Evolutionary conservation across 108 stramenopile species (phyloP).

Genomic region (Nannochloropsis gaditana): DNA sequence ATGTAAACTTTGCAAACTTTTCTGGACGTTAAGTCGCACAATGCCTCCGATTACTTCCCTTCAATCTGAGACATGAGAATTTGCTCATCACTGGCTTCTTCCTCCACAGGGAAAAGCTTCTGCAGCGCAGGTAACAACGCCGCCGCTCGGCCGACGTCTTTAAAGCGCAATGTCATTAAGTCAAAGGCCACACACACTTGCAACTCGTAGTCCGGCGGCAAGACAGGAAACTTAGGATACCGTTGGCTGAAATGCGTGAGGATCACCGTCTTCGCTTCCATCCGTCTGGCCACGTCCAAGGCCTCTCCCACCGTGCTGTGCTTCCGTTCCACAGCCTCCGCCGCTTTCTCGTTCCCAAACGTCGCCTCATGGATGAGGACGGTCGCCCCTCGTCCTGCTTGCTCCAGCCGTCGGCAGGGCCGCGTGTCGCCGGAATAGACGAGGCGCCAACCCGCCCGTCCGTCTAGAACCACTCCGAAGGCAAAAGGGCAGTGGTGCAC

Average conservation of each 20-base stretch:
- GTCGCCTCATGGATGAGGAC: slow-evolving; percentile 95
- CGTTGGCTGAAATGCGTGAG: slow-evolving; percentile 95
- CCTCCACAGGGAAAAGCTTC: neutral
- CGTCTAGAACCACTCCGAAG: slow-evolving; percentile 63
- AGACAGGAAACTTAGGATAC: slow-evolving; percentile 78
- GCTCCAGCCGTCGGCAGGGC: slow-evolving; percentile 69
- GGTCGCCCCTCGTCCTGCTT: slow-evolving; percentile 62
- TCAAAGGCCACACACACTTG: slow-evolving; percentile 43
- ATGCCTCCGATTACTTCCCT: too few species aligned
- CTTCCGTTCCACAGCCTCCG: slow-evolving; percentile 77
- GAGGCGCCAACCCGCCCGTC: slow-evolving; percentile 68
- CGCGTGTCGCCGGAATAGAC: slow-evolving; percentile 91
- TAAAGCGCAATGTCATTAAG: slow-evolving; percentile 25
- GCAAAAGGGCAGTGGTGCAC: slow-evolving; percentile 68
- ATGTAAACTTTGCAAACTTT: too few species aligned
- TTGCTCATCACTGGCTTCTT: neutral
- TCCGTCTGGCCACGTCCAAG: slow-evolving; percentile 61
- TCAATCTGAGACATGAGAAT: too few species aligned
- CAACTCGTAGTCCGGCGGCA: slow-evolving; percentile 28
- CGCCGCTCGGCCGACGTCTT: slow-evolving; percentile 15
- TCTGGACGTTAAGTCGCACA: too few species aligned
- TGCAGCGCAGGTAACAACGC: neutral
- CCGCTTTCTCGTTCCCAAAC: slow-evolving; percentile 86
- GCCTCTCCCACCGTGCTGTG: slow-evolving; percentile 76
- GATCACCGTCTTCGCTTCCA: slow-evolving; percentile 67